Percentiles rank a stretch among this genome's conserved stretches.
Conservation (phyloP, 192 early-diverging fungal genomes). For the Coemansia sp. region DNA sequence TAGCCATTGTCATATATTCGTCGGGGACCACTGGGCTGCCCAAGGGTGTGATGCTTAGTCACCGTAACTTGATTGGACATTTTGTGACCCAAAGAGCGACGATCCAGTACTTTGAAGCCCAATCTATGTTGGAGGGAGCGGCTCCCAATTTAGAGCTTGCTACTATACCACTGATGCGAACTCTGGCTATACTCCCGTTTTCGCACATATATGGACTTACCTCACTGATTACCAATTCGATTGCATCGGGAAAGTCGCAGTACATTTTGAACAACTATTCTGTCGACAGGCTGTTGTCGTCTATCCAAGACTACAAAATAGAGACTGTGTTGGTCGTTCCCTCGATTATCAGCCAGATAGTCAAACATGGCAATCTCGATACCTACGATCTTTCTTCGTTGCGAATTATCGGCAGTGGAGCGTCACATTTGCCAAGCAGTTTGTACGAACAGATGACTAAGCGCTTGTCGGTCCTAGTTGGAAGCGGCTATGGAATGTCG, state of each 20-base stretch:
- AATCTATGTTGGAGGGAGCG: not conserved
- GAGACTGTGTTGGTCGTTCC: conserved; percentile 62
- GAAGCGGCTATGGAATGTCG: conserved; percentile 66
- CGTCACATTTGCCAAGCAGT: conserved; percentile 70
- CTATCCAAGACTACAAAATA: conserved; percentile 70
- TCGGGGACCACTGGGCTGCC: conserved; percentile 59
- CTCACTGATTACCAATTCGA: conserved; percentile 21
- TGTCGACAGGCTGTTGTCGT: conserved; percentile 59
- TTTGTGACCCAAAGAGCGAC: conserved; percentile 2
- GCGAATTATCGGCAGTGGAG: conserved; percentile 63
- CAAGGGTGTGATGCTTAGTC: conserved; percentile 85
- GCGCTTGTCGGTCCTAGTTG: conserved; percentile 33
- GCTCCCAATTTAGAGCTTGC: too few species aligned
- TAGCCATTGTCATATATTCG: conserved; percentile 35
- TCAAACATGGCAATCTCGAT: conserved; percentile 65
- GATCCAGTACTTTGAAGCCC: not conserved
- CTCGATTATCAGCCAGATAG: conserved; percentile 62
- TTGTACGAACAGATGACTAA: conserved; percentile 50
- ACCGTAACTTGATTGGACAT: conserved; percentile 76
- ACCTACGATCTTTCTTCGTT: conserved; percentile 73
- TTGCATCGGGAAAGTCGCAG: conserved; percentile 51
- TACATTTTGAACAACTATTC: conserved; percentile 74
- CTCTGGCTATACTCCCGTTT: conserved; percentile 60
- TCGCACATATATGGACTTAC: conserved; percentile 67
- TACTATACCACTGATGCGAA: conserved; percentile 8